Evolutionary conservation across 768 basidiomycete genomes (phyloP), one percentile per base, ranked within the genome.

Genomic region (Pisolithus marmoratus): DNA sequence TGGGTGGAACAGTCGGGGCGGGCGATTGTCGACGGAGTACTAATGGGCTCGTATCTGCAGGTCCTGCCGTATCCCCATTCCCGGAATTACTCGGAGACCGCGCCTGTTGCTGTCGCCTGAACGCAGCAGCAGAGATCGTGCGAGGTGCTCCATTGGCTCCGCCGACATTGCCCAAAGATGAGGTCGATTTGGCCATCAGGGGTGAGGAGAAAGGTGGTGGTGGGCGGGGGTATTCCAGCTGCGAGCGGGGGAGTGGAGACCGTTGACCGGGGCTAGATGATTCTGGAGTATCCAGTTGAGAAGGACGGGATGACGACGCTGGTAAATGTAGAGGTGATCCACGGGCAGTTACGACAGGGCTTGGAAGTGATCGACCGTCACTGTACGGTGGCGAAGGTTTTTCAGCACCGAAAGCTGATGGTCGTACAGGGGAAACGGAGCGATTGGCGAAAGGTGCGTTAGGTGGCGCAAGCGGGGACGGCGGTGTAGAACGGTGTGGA

Each of bases 71-170:
- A 17, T 45, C 24, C 14, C 45, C 42, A 22, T 22, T 48, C 26
- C 49, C 54, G 6, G 47, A 24, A 34, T 50, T 52, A 42, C 65
- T 70, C 31, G 60, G 57, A 37, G 66, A 63, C 20, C 72, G 71
- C 1, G 58, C 63, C 42, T 47, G 34, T 47, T 72, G 72, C 29
- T 76, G 81, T 26, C 84, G 72, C 59, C 77, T 79, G 68, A 90
- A 90, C 23, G 87, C 87, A 5, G 86, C 84, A 0, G 87, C 87
- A 3, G 85, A 80, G 48, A 90, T 89, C 50, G 80, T 90, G 40
- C 83, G 75, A 14, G 76, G 65, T 0, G 47, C 46, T 4, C 55
- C 62, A 2, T 72, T 74, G n/a, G 24, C 26, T 2, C 70, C 65
- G 8, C 52, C 51, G 0, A 58, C 47, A 8, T 58, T 49, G 11